Evolutionary conservation across 768 basidiomycete genomes (phyloP).

Genomic region (Exidia glandulosa): DNA sequence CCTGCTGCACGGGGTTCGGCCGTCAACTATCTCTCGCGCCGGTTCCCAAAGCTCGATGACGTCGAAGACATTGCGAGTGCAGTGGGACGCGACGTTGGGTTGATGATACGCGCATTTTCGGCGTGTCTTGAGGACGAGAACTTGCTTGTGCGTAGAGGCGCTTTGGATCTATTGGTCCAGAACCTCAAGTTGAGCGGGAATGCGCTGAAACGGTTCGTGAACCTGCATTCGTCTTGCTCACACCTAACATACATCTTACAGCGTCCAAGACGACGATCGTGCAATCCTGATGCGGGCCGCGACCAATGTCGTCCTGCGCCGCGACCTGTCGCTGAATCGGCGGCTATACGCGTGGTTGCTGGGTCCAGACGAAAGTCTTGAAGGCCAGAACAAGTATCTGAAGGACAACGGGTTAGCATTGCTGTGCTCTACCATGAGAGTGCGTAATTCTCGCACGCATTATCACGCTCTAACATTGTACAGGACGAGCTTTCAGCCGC

Average conservation of each 20-base stretch:
- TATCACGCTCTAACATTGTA: not conserved
- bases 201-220: conserved; percentile 41
- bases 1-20: conserved; percentile 77
- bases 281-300: conserved; percentile 80
- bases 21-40: conserved; percentile 74
- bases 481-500: conserved; percentile 71
- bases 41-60: conserved; percentile 57
- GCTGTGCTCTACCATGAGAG: conserved; percentile 58
- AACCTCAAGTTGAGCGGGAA: conserved; percentile 63
- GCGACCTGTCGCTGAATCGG: conserved; percentile 87
- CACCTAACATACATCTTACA: not conserved
- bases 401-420: conserved; percentile 60
- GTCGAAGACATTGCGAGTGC: conserved; percentile 67
- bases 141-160: conserved; percentile 75
- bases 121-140: conserved; percentile 91
- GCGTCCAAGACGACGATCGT: conserved; percentile 55
- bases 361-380: conserved; percentile 67
- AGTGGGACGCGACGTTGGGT: conserved; percentile 76
- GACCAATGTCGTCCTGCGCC: conserved; percentile 77
- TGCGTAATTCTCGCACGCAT: conserved; percentile 15
- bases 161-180: conserved; percentile 74
- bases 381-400: conserved; percentile 65
- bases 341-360: conserved; percentile 89
- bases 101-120: conserved; percentile 90
- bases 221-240: not conserved